Percentiles rank a stretch among this genome's conserved stretches.
Evolutionary conservation across 768 basidiomycete species (phyloP).

Genomic region (Podaxis rugospora): DNA sequence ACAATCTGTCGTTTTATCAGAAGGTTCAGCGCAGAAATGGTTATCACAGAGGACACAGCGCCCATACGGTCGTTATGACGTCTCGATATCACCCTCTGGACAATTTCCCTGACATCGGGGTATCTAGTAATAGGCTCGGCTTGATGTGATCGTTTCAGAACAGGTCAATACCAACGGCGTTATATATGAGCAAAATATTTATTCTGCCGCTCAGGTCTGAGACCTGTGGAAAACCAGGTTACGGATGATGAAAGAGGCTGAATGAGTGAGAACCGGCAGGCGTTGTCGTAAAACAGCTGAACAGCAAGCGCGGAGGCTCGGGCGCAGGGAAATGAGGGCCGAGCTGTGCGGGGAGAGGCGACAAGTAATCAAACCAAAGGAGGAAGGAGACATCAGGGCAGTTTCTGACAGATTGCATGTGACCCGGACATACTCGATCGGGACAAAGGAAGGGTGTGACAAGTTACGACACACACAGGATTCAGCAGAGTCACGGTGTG

Average conservation of each 20-base stretch:
- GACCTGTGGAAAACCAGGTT: neutral
- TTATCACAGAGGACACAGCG: neutral
- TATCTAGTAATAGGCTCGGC: neutral
- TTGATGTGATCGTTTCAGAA: neutral
- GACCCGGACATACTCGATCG: neutral
- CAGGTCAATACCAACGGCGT: neutral
- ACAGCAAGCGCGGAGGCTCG: too few relatives aligned
- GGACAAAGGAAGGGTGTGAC: neutral
- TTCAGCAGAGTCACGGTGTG: neutral
- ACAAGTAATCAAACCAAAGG: slow-evolving; percentile 7
- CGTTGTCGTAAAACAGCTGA: neutral
- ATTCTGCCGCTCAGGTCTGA: neutral
- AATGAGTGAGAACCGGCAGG: neutral
- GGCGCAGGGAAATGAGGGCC: neutral
- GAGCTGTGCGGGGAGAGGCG: neutral
- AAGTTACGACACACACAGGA: neutral
- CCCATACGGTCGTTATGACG: neutral
- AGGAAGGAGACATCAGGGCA: neutral
- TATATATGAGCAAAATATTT: neutral
- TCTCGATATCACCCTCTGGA: neutral
- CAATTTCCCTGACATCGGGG: slow-evolving; percentile 5
- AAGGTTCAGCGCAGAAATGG: neutral
- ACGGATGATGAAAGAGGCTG: neutral
- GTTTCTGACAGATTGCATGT: neutral
- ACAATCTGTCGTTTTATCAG: neutral